Evolutionary conservation across 192 early-diverging fungal species (phyloP).

Genomic region (Backusella parvicylindrica): DNA sequence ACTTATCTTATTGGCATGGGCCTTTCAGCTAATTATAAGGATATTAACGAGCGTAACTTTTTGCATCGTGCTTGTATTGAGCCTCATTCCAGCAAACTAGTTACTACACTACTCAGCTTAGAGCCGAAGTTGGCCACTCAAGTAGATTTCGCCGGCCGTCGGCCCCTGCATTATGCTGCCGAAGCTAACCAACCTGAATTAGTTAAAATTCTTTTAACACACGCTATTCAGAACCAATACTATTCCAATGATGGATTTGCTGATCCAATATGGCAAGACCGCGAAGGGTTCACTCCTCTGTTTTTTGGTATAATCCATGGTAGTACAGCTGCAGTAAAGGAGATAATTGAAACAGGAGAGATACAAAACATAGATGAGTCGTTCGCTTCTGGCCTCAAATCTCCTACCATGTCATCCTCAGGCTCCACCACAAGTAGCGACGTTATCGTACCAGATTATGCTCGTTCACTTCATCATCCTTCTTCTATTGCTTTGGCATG

Average conservation of each 20-base stretch:
- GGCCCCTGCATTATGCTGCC: slow-evolving; percentile 61
- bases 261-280: slow-evolving; percentile 53
- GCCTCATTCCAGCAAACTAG: slow-evolving; percentile 31
- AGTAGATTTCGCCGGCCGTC: slow-evolving; percentile 54
- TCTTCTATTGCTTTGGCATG: slow-evolving; percentile 53
- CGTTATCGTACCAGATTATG: slow-evolving; percentile 10
- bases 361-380: slow-evolving; percentile 48
- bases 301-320: slow-evolving; percentile 60
- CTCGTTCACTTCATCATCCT: slow-evolving; percentile 21
- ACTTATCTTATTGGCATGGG: slow-evolving; percentile 31
- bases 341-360: slow-evolving; percentile 49
- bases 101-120: slow-evolving; percentile 10
- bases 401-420: background rate
- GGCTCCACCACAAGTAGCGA: background rate
- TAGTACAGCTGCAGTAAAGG: slow-evolving; percentile 39
- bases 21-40: slow-evolving; percentile 32
- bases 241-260: slow-evolving; percentile 34
- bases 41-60: slow-evolving; percentile 60
- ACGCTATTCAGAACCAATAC: slow-evolving; percentile 39
- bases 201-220: slow-evolving; percentile 41
- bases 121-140: slow-evolving; percentile 26
- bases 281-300: slow-evolving; percentile 62
- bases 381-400: slow-evolving; percentile 22
- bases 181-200: slow-evolving; percentile 46
- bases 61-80: slow-evolving; percentile 44